phyloP scores from a whole-genome alignment of 1,284 basidiomycete species.

The Austroboletus niveus region DNA sequence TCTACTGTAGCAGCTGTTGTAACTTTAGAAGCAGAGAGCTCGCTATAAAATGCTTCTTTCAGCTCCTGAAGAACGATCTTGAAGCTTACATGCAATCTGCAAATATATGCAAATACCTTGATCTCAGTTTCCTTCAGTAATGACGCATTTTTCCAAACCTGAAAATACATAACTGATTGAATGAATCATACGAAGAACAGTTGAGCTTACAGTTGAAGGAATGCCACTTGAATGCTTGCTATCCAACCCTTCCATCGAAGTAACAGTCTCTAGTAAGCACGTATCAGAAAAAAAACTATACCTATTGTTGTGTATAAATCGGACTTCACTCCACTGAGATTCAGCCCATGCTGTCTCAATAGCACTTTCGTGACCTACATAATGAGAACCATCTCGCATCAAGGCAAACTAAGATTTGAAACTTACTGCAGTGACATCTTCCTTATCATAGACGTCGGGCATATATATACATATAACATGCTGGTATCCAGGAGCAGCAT shows the following conservation, averaged over 20 bases:
- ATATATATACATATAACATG: conserved; percentile 72
- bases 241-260: conserved; percentile 50
- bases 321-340: conserved; percentile 66
- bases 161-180: conserved; percentile 1
- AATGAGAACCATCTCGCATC: neutral
- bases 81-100: neutral
- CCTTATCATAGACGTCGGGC: conserved; percentile 66
- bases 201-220: conserved; percentile 53
- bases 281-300: conserved; percentile 20
- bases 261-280: neutral
- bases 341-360: conserved; percentile 59
- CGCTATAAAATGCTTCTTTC: conserved; percentile 55
- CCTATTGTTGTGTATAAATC: conserved; percentile 65
- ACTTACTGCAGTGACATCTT: conserved; percentile 51
- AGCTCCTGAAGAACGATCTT: conserved; percentile 41
- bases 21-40: conserved; percentile 34
- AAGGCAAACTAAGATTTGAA: neutral
- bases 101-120: conserved; percentile 41
- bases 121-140: conserved; percentile 58
- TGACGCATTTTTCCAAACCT: conserved; percentile 67
- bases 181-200: neutral
- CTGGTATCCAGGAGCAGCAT: conserved; percentile 48
- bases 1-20: conserved; percentile 17
- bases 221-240: conserved; percentile 74
- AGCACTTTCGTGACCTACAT: conserved; percentile 66